Evolutionary conservation across 1,284 basidiomycete genomes (phyloP).

Genomic region (Garcileccinum viscosum): DNA sequence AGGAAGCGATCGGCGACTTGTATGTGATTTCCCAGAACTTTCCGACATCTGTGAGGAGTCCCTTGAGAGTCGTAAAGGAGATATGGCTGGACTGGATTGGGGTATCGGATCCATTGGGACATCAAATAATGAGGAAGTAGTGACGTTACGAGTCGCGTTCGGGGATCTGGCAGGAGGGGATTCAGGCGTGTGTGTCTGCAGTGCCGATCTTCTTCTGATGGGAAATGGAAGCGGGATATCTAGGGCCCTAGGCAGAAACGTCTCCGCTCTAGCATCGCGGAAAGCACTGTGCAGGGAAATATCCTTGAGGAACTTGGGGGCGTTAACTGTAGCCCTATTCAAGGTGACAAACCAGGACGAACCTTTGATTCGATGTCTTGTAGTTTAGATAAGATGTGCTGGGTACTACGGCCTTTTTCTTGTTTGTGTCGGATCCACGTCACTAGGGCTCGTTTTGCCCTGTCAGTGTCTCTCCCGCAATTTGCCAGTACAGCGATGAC

Average conservation of each 20-base stretch:
- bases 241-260: slow-evolving; percentile 31
- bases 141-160: not conserved
- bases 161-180: not conserved
- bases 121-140: slow-evolving; percentile 5
- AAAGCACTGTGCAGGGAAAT: slow-evolving; percentile 34
- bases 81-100: not conserved
- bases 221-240: slow-evolving; percentile 34
- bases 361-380: not conserved
- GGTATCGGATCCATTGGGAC: not conserved
- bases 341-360: not conserved
- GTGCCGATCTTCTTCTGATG: not conserved
- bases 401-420: not conserved
- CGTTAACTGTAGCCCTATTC: slow-evolving; percentile 12
- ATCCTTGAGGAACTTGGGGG: slow-evolving; percentile 36
- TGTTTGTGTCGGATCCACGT: slow-evolving; percentile 1
- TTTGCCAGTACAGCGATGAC: not conserved
- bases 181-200: not conserved
- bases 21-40: not conserved
- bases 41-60: slow-evolving; percentile 14
- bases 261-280: slow-evolving; percentile 38
- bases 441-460: not conserved
- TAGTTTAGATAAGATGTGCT: not conserved
- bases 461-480: not conserved
- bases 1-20: slow-evolving; percentile 12
- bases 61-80: slow-evolving; percentile 8